Evolutionary conservation across 805 yeast species (phyloP).

Genomic region (Zygosaccharomyces rouxii): DNA sequence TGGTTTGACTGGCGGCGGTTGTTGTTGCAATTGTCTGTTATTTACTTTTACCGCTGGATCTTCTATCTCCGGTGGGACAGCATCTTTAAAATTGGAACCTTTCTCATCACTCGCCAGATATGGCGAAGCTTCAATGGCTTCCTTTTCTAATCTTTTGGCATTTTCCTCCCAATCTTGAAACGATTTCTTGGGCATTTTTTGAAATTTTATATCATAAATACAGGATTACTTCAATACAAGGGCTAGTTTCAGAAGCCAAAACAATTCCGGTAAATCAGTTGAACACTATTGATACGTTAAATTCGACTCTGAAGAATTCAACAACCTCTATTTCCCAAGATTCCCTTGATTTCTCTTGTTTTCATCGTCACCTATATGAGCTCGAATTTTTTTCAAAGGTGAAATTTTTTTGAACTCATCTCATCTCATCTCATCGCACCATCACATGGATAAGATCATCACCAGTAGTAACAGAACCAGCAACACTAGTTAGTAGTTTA

Average conservation of each 20-base stretch:
- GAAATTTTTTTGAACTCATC: constrained; percentile 1
- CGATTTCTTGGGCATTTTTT: constrained; percentile 26
- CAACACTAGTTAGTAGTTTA: neutral
- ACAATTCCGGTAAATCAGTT: neutral
- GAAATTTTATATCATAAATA: constrained; percentile 1
- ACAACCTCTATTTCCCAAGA: neutral
- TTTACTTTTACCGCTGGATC: constrained; percentile 10
- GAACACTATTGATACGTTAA: neutral
- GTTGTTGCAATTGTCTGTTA: constrained; percentile 7
- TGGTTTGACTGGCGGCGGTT: constrained; percentile 37
- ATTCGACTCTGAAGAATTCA: neutral
- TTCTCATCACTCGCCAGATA: constrained; percentile 71
- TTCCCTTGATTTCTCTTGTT: neutral
- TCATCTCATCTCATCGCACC: neutral
- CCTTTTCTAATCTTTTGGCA: constrained; percentile 40
- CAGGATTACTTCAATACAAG: neutral
- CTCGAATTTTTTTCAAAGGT: constrained; percentile 2
- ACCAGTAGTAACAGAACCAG: neutral
- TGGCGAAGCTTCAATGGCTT: constrained; percentile 56
- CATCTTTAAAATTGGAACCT: constrained; percentile 48
- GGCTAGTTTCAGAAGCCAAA: neutral
- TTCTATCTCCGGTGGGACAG: constrained; percentile 25
- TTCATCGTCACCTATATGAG: neutral
- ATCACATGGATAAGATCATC: neutral
- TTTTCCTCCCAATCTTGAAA: constrained; percentile 39